Evolutionary conservation across 2,329 filamentous ascomycete species (phyloP).

Genomic region (Hortaea sp.): DNA sequence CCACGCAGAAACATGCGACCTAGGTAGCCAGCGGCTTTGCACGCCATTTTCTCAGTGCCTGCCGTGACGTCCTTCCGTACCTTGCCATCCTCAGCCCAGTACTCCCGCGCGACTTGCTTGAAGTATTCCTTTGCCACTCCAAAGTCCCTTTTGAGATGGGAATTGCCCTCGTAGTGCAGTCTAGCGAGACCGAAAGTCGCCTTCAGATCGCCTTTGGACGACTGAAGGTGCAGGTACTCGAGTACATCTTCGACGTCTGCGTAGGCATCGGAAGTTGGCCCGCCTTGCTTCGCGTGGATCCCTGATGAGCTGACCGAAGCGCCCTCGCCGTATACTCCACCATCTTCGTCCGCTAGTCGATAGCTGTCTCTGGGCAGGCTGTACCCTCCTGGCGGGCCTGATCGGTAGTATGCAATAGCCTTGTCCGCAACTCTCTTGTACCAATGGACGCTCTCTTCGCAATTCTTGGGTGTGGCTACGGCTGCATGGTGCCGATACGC

Average conservation of each 20-base stretch:
- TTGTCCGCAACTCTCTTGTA: conserved; percentile 94
- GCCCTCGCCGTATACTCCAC: conserved; percentile 90
- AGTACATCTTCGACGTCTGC: conserved; percentile 87
- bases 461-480: conserved; percentile 76
- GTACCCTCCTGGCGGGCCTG: conserved; percentile 82
- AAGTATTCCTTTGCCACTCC: conserved; percentile 71
- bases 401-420: conserved; percentile 75
- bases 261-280: conserved; percentile 67
- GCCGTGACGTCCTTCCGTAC: conserved; percentile 58
- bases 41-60: conserved; percentile 65
- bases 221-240: conserved; percentile 85
- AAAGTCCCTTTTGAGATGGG: conserved; percentile 63
- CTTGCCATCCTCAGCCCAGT: conserved; percentile 74
- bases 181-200: conserved; percentile 78
- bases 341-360: conserved; percentile 79
- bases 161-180: conserved; percentile 78
- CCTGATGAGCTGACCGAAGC: conserved; percentile 85
- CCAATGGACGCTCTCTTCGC: conserved; percentile 73
- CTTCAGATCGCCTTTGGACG: conserved; percentile 78
- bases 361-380: conserved; percentile 67
- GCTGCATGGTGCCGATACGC: conserved; percentile 78
- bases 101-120: conserved; percentile 64
- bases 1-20: conserved; percentile 84
- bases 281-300: conserved; percentile 63
- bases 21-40: conserved; percentile 76